Conservation (phyloP, 1,284 basidiomycete genomes). For the Rugosomyces carneus region DNA sequence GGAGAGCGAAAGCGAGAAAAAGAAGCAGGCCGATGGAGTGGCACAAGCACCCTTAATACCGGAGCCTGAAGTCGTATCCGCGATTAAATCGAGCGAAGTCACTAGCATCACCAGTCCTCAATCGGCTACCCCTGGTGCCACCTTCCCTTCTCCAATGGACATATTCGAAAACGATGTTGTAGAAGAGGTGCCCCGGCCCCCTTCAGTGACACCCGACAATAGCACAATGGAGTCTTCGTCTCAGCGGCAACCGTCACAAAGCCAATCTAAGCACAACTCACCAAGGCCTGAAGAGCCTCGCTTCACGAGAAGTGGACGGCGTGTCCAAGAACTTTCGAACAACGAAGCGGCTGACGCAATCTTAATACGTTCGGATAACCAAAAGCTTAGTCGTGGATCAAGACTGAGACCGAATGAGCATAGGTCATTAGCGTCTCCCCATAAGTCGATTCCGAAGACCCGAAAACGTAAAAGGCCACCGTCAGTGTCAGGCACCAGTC, state of each 20-base stretch:
- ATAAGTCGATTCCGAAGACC: conserved; percentile 18
- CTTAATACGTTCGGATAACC: conserved; percentile 33
- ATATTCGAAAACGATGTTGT: conserved; percentile 19
- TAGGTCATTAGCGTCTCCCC: conserved; percentile 16
- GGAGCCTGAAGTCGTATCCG: conserved; percentile 2
- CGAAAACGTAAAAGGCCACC: conserved; percentile 45
- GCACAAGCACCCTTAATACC: neutral
- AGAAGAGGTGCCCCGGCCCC: conserved; percentile 15
- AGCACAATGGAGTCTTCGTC: conserved; percentile 3
- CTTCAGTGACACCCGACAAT: conserved; percentile 1
- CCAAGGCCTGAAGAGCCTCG: conserved; percentile 10
- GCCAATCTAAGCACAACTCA: conserved; percentile 12
- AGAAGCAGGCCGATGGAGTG: conserved; percentile 3
- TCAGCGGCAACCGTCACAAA: conserved; percentile 10
- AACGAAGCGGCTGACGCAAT: conserved; percentile 32
- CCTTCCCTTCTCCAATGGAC: conserved; percentile 15
- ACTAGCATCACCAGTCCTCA: conserved; percentile 1
- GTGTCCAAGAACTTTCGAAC: conserved; percentile 20
- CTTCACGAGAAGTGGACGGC: conserved; percentile 13
- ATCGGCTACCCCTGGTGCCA: conserved; percentile 3
- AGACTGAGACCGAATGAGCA: conserved; percentile 27
- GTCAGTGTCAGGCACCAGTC: conserved; percentile 24
- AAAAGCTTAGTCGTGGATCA: conserved; percentile 20
- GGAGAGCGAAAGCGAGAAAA: conserved; percentile 10
- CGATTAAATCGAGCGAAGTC: conserved; percentile 4